These are phyloP conservation scores for Akanthomyces uredinophilus DNA, from an alignment of 2,329 filamentous ascomycete species.

Conservation along the genomic window DNA sequence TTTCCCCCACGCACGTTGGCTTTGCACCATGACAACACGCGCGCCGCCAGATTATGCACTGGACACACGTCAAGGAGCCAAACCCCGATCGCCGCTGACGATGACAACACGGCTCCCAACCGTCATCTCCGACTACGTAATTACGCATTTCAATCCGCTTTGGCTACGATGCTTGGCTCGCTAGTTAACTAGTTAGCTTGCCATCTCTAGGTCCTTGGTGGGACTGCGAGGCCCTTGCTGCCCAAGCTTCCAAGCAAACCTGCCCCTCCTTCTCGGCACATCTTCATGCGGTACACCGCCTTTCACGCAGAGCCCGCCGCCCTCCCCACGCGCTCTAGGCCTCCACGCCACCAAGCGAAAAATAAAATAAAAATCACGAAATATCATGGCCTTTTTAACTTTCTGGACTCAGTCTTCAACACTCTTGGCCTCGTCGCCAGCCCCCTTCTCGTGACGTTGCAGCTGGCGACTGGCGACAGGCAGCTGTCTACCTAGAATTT, in stretches of 20 bases:
- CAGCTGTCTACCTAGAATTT: background rate
- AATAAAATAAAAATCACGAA: background rate
- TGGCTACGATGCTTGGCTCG: slow-evolving; percentile 4
- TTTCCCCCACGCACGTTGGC: background rate
- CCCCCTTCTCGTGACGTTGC: background rate
- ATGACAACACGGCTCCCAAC: slow-evolving; percentile 4
- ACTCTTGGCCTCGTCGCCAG: background rate
- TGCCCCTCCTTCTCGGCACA: slow-evolving; percentile 13
- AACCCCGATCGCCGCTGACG: slow-evolving; percentile 3
- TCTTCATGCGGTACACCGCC: slow-evolving; percentile 12
- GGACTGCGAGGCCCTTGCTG: slow-evolving; percentile 11
- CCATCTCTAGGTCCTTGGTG: slow-evolving; percentile 8
- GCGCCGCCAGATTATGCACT: slow-evolving; percentile 9
- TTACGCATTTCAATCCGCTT: slow-evolving; percentile 10
- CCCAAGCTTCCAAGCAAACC: slow-evolving; percentile 8
- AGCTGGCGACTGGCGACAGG: background rate
- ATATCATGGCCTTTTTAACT: background rate
- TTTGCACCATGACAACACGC: background rate
- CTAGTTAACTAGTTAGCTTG: slow-evolving; percentile 9
- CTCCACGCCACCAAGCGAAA: slow-evolving; percentile 3
- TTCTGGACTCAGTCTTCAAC: background rate
- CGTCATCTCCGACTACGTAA: slow-evolving; percentile 8
- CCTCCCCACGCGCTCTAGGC: slow-evolving; percentile 7
- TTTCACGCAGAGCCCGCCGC: slow-evolving; percentile 1
- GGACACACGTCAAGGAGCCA: background rate